Evolutionary conservation across 2,329 filamentous ascomycete species (phyloP), one percentile per base, ranked within the genome.

Genomic region (Peltaster fructicola): DNA sequence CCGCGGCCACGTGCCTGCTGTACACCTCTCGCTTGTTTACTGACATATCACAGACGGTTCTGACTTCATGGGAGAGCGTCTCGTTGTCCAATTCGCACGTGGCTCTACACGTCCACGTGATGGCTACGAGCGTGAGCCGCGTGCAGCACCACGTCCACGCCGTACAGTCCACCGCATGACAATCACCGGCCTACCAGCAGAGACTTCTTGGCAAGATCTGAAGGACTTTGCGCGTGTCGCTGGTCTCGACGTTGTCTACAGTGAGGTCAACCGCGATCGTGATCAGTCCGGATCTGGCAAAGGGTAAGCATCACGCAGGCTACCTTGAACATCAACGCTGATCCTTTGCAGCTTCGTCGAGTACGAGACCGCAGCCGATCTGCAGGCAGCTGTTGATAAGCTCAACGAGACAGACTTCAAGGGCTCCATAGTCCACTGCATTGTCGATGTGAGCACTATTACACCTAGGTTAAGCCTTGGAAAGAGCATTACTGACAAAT

Each of bases 151-250:
- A 38, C 79, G 88, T 48, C 88, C 88, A 38, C 77, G 88, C 50
- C 82, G 88, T 54, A 98, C 88, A 41, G 73, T 82, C 41, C 82
- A 84, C 57, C 78, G 88, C 54, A 95, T 98, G 88, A 76, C 85
- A 56, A 90, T 98, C 50, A 78, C 79, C 63, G 85, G 84, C 63
- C 80, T 98, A 57, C 84, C 85, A 53, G 73, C 71, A 61, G 85
- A 95, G 66, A 98, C 88, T 66, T 93, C 84, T 72, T 98, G 88
- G 88, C 88, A 98, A 88, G 88, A 98, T 57, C 73, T 98, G 27
- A 98, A 98, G 78, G 88, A 98, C 55, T 98, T 98, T 58, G 88
- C 88, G 35, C 82, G 88, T 51, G 80, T 90, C 55, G 90, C 85
- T 53, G 82, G 82, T 55, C 69, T 92, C 54, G 88, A 95, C 53